Conservation (phyloP, 805 yeast species). For the Ogataea nitratoaversa region DNA sequence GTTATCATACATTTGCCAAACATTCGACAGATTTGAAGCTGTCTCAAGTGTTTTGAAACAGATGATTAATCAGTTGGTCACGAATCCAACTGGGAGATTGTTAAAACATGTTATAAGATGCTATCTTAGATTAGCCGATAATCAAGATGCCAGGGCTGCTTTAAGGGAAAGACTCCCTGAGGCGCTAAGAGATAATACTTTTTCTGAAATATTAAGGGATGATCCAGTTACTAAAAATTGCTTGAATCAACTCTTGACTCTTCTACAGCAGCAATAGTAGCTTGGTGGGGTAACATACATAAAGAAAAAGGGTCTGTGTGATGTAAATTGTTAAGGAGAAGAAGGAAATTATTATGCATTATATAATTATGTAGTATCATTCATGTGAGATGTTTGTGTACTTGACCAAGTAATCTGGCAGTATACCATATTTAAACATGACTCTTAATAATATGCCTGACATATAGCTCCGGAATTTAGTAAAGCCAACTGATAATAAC, state of each 20-base stretch:
- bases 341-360: no score
- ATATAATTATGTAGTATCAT: no score
- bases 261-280: constrained; percentile 27
- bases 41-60: constrained; percentile 79
- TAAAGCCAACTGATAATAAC: no score
- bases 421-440: no score
- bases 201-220: constrained; percentile 71
- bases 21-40: constrained; percentile 91
- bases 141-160: constrained; percentile 84
- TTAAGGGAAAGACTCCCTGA: constrained; percentile 80
- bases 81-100: constrained; percentile 74
- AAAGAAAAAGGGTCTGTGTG: neutral
- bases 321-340: no score
- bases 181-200: constrained; percentile 83
- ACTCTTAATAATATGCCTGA: no score
- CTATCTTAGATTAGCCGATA: constrained; percentile 84
- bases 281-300: neutral
- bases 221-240: constrained; percentile 87
- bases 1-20: constrained; percentile 86
- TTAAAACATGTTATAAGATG: constrained; percentile 93
- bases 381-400: no score
- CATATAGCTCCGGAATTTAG: no score
- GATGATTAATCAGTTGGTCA: constrained; percentile 84
- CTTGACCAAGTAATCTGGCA: no score
- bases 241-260: constrained; percentile 73